Evolutionary conservation across 768 basidiomycete species (phyloP), one percentile per base, ranked within the genome.

Genomic region (Tephrocybe sp.): DNA sequence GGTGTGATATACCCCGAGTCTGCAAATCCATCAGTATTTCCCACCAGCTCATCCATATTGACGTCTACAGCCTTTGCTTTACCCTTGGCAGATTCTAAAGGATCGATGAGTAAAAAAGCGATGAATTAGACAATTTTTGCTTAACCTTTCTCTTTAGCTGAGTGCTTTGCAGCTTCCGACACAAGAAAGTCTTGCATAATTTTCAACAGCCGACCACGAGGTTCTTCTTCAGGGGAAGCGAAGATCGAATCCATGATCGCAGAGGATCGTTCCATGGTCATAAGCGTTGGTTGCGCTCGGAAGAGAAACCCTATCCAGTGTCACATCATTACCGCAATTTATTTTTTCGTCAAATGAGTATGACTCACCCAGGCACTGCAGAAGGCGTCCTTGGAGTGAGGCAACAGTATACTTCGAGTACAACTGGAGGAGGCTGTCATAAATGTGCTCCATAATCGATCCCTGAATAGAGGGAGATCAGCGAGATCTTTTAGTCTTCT

Each of bases 21-120:
- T 0, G 96, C 93, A 65, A 98, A 96, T 1, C 88, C 93, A 61
- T 93, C 89, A 0, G 93, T 93, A 60, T 96, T 95, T 0, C 97
- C 97, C 3, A 98, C 89, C 8, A 99, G 75, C 61, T 97, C 93
- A 0, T 88, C 88, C 86, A 99, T 94, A 60, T 95, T 84, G 45
- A 98, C 84, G 20, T 81, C 74, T 6, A 68, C 58, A 20, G 69
- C 36, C 50, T 77, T 78, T n/a, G 58, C 30, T 49, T 74, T 75
- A n/a, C 67, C 68, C 52, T 80, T 83, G 26, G 64, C 53, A 9
- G 64, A 66, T 63, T 80, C 71, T 78, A 54, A 34, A n/a, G 45
- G 30, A 43, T 23, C 26, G 38, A 51, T 60, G 38, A 53, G 46
- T 23, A 24, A 5, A 30, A 49, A 10, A 30, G 32, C 30, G 14